Evolutionary conservation across 495 filamentous ascomycete genomes (phyloP), one percentile per base, ranked within the genome.

Genomic region (Zalerion maritima): DNA sequence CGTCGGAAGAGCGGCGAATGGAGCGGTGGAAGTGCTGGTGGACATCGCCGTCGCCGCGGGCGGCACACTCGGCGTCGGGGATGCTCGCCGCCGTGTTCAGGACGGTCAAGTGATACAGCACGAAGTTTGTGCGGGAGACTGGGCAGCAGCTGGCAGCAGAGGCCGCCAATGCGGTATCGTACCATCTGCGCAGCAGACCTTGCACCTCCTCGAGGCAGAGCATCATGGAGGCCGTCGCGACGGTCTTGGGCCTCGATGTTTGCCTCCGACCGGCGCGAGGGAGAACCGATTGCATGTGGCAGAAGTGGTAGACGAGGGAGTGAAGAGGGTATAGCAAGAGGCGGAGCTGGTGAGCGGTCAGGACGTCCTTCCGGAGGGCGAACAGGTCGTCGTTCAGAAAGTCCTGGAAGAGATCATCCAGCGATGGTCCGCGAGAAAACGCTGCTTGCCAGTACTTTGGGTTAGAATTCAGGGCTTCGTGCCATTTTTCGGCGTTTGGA

Each of bases 61-160:
- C 57, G 8, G 63, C 33, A 4, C 46, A 40, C 35, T 66, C 61
- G 18, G 63, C 60, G 24, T 55, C 53, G 1, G 57, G 45, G 36
- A 64, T 58, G 36, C 52, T 53, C 11, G 57, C 57, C 13, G 59
- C 49, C 22, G 57, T 54, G 35, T 64, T 64, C 17, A 66, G 42
- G 37, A 46, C 53, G 36, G 64, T 55, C 21, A 66, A 53, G 32
- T 66, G 61, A 45, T 57, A 64, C 44, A 66, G 54, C 14, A 58
- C 49, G 5, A 66, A 46, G 32, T 54, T 66, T 10, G 55, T 49
- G 27, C 36, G 35, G 21, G 36, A 43, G 23, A 43, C 26, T n/a
- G 38, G 37, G 14, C 35, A 35, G 15, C 52, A 55, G n/a, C n/a
- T n/a, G n/a, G n/a, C n/a, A n/a, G n/a, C n/a, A n/a, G n/a, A n/a